Base-by-base conservation (phyloP, 164 flowering plant species). In the Santalum album region DNA sequence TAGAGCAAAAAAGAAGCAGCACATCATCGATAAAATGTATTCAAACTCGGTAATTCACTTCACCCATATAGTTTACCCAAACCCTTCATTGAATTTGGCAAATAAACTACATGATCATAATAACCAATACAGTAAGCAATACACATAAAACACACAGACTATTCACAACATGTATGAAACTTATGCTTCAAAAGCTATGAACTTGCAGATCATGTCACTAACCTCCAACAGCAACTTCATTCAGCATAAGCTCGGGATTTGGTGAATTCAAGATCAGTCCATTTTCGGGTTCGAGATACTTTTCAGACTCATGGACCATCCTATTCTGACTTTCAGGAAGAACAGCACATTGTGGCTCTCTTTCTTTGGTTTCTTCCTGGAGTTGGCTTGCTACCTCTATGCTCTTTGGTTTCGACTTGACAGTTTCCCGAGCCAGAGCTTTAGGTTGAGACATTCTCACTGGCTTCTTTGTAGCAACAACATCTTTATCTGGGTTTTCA, bases 391-490 rank as follows among this genome's bases (percentile, higher is more conserved):
- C 70, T 26, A 44, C 20, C 19, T 20, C 73, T 36, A 12, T 19
- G 3, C 56, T 32, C 63, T 68, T 70, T 26, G 69, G 65, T 58
- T 70, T 73, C 39, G 68, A 29, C 47, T 63, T 68, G 22, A 39
- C 17, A 3, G 66, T 51, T 53, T 72, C 72, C 48, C 61, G 68
- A 38, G 86, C 43, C 7, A 78, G 76, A 53, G 61, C 65, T 66
- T 72, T 81, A 19, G 85, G 7, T 22, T 70, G 74, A 6, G 90
- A 69, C 55, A 69, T 82, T 36, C 59, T 71, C 15, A 67, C 14
- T 5, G 75, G 49, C 52, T 66, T 75, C 58, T 73, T 82, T 36
- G 67, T 48, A 32, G 54, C 51, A 51, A 19, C 54, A 34, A 27
- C 27, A 32, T 61, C 76, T 40, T 66, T 67, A 21, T 55, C 64